A percentile compares a stretch with the other conserved stretches of the same genome.
phyloP scores from a whole-genome alignment of 768 basidiomycete species.

The Pisolithus tinctorius region DNA sequence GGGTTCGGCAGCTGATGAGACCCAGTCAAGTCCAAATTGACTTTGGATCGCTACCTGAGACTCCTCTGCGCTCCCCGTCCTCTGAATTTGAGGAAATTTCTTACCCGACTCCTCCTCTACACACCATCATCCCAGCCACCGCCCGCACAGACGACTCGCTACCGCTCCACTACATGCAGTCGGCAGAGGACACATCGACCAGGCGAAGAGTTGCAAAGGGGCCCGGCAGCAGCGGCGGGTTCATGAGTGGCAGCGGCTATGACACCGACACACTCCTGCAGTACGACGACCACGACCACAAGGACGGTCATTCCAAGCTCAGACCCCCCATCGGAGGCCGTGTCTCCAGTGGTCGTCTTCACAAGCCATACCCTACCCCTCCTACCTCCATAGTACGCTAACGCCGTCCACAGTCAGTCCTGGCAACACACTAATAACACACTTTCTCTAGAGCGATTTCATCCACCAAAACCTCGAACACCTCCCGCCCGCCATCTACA shows the following conservation, averaged over 20 bases:
- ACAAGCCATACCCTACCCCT: constrained; percentile 57
- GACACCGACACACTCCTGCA: constrained; percentile 24
- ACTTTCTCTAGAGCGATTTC: constrained; percentile 54
- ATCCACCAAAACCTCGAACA: constrained; percentile 74
- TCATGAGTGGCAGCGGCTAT: constrained; percentile 20
- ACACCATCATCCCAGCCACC: constrained; percentile 20
- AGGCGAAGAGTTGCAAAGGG: constrained; percentile 39
- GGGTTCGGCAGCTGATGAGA: constrained; percentile 40
- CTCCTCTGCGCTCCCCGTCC: constrained; percentile 42
- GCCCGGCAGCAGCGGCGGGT: constrained; percentile 26
- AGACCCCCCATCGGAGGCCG: constrained; percentile 29
- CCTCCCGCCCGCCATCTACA: constrained; percentile 78
- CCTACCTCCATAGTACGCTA: constrained; percentile 54
- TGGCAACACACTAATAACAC: not conserved
- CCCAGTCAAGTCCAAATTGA: constrained; percentile 64
- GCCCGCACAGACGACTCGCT: constrained; percentile 33
- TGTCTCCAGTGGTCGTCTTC: constrained; percentile 53
- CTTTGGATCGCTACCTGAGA: constrained; percentile 33
- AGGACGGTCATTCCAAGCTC: constrained; percentile 54
- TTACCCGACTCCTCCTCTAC: constrained; percentile 37
- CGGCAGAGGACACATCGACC: constrained; percentile 38
- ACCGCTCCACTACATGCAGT: constrained; percentile 44
- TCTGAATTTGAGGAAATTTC: constrained; percentile 66
- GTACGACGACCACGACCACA: constrained; percentile 52
- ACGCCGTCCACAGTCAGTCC: not conserved